These are phyloP conservation scores for Microdochium nivale DNA, from an alignment of 2,329 filamentous ascomycete genomes.

Conservation along the genomic window DNA sequence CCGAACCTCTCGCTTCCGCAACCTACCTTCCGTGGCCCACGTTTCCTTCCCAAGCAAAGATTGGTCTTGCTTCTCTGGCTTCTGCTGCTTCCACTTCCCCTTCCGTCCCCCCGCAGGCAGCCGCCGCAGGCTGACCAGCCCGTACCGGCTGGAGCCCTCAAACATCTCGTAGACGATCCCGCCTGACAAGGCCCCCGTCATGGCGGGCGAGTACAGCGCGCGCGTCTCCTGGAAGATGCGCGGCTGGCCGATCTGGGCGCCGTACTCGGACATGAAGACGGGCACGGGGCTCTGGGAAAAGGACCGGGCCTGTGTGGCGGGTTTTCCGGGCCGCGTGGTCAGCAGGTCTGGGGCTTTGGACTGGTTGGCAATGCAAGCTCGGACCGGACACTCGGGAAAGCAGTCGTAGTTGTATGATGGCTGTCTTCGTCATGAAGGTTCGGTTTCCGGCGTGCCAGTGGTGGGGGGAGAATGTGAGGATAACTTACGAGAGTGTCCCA, in stretches of 20 bases:
- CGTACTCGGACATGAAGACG: constrained; percentile 53
- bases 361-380: not conserved
- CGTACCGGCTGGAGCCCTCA: constrained; percentile 36
- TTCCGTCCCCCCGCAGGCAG: not conserved
- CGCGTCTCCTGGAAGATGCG: constrained; percentile 47
- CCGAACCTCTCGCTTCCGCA: not conserved
- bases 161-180: constrained; percentile 55
- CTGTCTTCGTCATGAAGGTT: too few relatives aligned
- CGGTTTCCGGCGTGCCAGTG: too few relatives aligned
- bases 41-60: too few relatives aligned
- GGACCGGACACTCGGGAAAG: too few relatives aligned
- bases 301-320: not conserved
- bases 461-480: too few relatives aligned
- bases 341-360: too few relatives aligned
- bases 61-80: not conserved
- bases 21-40: not conserved
- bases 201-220: constrained; percentile 44
- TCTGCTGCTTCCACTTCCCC: not conserved
- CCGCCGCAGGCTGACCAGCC: constrained; percentile 26
- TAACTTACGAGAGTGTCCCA: constrained; percentile 4
- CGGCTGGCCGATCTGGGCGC: constrained; percentile 41
- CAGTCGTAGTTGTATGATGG: too few relatives aligned
- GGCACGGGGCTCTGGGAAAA: constrained; percentile 15
- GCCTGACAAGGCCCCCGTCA: constrained; percentile 46
- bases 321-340: too few relatives aligned